Evolutionary conservation across 352 stramenopile genomes (phyloP).

Genomic region (Pythium myriotylum): DNA sequence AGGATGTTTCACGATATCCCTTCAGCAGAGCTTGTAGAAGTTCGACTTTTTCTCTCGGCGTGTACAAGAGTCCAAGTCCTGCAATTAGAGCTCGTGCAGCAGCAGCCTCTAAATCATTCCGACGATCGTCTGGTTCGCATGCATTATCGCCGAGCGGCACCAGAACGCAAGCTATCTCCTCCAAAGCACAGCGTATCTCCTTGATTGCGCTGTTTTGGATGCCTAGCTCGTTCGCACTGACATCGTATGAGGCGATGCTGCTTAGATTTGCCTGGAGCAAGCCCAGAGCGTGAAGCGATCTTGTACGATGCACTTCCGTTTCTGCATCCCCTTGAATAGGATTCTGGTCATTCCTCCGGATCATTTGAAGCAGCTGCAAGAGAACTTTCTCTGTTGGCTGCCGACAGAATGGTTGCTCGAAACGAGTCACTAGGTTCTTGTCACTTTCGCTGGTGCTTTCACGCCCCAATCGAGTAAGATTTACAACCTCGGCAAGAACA

Average conservation of each 20-base stretch:
- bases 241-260: constrained; percentile 63
- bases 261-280: constrained; percentile 71
- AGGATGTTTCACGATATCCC: constrained; percentile 35
- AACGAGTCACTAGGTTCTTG: constrained; percentile 28
- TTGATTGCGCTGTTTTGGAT: constrained; percentile 38
- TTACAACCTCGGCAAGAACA: constrained; percentile 27
- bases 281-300: constrained; percentile 27
- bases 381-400: constrained; percentile 68
- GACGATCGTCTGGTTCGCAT: constrained; percentile 1
- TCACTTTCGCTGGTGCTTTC: neutral
- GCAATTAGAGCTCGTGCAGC: constrained; percentile 68
- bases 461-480: constrained; percentile 23
- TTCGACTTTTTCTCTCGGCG: constrained; percentile 60
- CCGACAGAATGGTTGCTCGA: constrained; percentile 79
- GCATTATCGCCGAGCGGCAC: neutral
- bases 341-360: constrained; percentile 16
- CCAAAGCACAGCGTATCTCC: constrained; percentile 48
- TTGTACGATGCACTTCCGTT: too few species aligned
- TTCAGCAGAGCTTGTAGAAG: constrained; percentile 69
- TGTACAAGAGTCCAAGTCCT: constrained; percentile 69
- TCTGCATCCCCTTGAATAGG: too few species aligned
- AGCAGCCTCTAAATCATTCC: constrained; percentile 43
- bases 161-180: constrained; percentile 40
- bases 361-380: constrained; percentile 47
- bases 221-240: constrained; percentile 40